A percentile compares a stretch with the other conserved stretches of the same genome.
These are phyloP conservation scores for Kalmusia sp. DNA, from an alignment of 2,329 filamentous ascomycete genomes.

Conservation along the genomic window DNA sequence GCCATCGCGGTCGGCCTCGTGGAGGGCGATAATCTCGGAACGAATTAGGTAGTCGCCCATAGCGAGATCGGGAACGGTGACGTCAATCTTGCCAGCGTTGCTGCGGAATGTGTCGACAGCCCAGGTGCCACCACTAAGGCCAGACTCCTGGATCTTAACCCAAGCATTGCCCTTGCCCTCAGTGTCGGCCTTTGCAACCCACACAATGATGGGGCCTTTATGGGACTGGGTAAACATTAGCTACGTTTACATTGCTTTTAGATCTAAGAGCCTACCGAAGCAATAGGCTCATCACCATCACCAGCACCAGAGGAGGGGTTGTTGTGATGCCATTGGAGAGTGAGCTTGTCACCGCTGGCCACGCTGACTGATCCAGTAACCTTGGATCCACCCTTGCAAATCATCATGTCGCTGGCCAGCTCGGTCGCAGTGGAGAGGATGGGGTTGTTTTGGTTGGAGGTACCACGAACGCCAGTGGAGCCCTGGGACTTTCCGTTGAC, in stretches of 20 bases:
- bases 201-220: slow-evolving; percentile 62
- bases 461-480: slow-evolving; percentile 54
- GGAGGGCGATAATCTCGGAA: slow-evolving; percentile 55
- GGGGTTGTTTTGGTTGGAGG: slow-evolving; percentile 46
- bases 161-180: slow-evolving; percentile 60
- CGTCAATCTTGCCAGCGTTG: slow-evolving; percentile 52
- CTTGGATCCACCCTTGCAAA: slow-evolving; percentile 44
- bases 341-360: slow-evolving; percentile 56
- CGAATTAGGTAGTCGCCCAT: slow-evolving; percentile 54
- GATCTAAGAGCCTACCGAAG: slow-evolving; percentile 20
- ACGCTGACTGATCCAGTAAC: slow-evolving; percentile 53
- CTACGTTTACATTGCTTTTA: neutral
- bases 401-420: slow-evolving; percentile 43
- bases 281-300: slow-evolving; percentile 59
- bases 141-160: slow-evolving; percentile 56
- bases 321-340: slow-evolving; percentile 61
- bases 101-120: slow-evolving; percentile 50
- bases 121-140: slow-evolving; percentile 45
- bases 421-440: slow-evolving; percentile 28
- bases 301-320: slow-evolving; percentile 35
- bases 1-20: slow-evolving; percentile 45
- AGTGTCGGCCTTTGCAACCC: slow-evolving; percentile 54
- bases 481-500: slow-evolving; percentile 47
- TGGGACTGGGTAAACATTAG: slow-evolving; percentile 46
- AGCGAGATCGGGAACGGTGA: slow-evolving; percentile 52